phyloP scores from a whole-genome alignment of 179 eudicot genomes.

The Pouteria campechiana region DNA sequence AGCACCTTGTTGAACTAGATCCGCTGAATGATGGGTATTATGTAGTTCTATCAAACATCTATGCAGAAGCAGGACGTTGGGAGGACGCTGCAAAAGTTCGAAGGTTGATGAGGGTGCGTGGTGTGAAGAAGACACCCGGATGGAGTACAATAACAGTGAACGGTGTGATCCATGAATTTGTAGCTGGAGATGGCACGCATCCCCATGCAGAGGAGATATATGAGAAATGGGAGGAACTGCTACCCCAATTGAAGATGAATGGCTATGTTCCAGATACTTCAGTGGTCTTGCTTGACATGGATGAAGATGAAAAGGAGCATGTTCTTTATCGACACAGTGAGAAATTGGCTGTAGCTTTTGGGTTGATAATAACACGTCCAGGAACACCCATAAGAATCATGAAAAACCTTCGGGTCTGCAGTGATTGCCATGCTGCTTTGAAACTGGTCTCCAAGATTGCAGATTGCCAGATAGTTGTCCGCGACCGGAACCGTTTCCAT shows the following conservation, averaged over 20 bases:
- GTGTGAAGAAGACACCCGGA: slow-evolving; percentile 75
- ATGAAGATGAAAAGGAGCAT: slow-evolving; percentile 28
- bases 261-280: slow-evolving; percentile 29
- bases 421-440: slow-evolving; percentile 37
- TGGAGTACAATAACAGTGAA: slow-evolving; percentile 80
- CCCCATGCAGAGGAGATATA: slow-evolving; percentile 31
- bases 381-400: slow-evolving; percentile 25
- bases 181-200: slow-evolving; percentile 59
- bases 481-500: slow-evolving; percentile 36
- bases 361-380: slow-evolving; percentile 15
- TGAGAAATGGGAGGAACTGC: slow-evolving; percentile 37
- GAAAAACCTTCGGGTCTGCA: slow-evolving; percentile 42
- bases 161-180: slow-evolving; percentile 45
- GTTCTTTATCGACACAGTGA: slow-evolving; percentile 26
- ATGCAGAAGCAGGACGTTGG: slow-evolving; percentile 68
- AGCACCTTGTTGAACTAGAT: slow-evolving; percentile 59
- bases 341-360: slow-evolving; percentile 30
- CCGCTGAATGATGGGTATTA: slow-evolving; percentile 75
- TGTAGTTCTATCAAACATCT: slow-evolving; percentile 65
- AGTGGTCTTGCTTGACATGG: slow-evolving; percentile 31
- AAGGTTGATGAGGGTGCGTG: slow-evolving; percentile 52
- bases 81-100: slow-evolving; percentile 65
- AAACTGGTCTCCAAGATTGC: slow-evolving; percentile 26
- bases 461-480: slow-evolving; percentile 22
- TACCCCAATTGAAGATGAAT: slow-evolving; percentile 27